Evolutionary conservation across 495 filamentous ascomycete species (phyloP).

Genomic region (Aspergillus biplanus): DNA sequence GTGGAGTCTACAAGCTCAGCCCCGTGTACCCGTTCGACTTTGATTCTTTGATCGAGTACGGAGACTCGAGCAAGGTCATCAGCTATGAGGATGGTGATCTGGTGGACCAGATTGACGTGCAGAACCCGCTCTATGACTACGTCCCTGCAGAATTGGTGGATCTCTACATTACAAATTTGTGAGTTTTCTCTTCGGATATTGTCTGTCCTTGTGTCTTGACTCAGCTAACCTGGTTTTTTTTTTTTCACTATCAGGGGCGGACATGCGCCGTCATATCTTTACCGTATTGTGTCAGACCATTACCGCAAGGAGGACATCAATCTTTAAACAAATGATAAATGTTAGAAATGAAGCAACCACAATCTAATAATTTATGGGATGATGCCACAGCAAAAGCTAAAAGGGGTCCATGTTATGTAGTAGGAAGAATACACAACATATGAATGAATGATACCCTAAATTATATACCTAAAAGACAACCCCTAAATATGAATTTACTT

Average conservation of each 20-base stretch:
- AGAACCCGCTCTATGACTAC: conserved; percentile 82
- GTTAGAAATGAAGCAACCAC: too few relatives aligned
- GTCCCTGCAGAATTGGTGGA: conserved; percentile 81
- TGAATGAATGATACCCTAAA: conserved; percentile 22
- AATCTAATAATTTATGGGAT: too few relatives aligned
- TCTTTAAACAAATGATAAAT: conserved; percentile 40
- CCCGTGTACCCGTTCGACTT: conserved; percentile 83
- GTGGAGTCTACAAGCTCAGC: conserved; percentile 87
- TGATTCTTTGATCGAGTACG: conserved; percentile 77
- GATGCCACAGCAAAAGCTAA: not conserved
- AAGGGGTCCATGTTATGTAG: conserved; percentile 7
- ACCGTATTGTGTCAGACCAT: conserved; percentile 80
- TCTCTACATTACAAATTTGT: conserved; percentile 93
- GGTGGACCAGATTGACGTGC: conserved; percentile 75
- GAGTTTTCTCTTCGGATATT: conserved; percentile 42
- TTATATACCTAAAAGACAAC: not conserved
- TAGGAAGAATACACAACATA: conserved; percentile 17
- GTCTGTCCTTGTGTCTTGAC: not conserved
- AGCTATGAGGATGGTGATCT: conserved; percentile 73
- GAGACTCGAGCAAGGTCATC: conserved; percentile 73
- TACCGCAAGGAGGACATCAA: conserved; percentile 82
- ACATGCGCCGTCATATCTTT: conserved; percentile 79
- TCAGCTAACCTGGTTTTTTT: conserved; percentile 28
- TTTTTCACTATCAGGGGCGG: conserved; percentile 62
- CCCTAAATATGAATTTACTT: not conserved